Conservation (phyloP, 2,329 filamentous ascomycete genomes). For the Scedosporium boydii region DNA sequence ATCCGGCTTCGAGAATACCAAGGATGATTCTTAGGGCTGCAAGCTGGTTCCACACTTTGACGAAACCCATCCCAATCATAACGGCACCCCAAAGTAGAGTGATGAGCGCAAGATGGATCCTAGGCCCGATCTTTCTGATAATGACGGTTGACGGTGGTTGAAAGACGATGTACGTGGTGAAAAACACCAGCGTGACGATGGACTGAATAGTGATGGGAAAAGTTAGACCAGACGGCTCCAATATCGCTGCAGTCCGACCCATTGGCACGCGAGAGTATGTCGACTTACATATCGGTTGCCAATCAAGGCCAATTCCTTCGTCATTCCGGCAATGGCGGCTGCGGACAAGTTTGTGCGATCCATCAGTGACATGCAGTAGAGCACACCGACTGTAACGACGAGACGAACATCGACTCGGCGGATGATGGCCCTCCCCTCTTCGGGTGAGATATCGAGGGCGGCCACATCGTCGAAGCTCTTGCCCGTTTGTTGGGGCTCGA, state of each 20-base stretch:
- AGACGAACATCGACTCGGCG: constrained; percentile 58
- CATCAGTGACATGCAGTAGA: constrained; percentile 71
- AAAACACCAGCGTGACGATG: constrained; percentile 63
- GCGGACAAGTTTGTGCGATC: constrained; percentile 69
- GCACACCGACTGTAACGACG: constrained; percentile 49
- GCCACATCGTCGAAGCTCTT: background rate
- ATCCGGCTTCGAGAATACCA: constrained; percentile 59
- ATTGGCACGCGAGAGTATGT: background rate
- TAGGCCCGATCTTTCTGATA: constrained; percentile 56
- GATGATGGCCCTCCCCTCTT: constrained; percentile 60
- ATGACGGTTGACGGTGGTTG: constrained; percentile 63
- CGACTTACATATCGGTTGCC: constrained; percentile 34
- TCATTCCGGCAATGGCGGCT: constrained; percentile 61
- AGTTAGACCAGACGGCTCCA: background rate
- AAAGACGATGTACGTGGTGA: constrained; percentile 62
- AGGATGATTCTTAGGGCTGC: constrained; percentile 48
- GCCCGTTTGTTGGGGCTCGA: background rate
- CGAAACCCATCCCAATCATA: constrained; percentile 60
- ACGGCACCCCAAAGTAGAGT: constrained; percentile 48
- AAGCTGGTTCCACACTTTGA: constrained; percentile 39
- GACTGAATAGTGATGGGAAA: constrained; percentile 12
- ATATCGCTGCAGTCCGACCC: no score
- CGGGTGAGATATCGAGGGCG: constrained; percentile 30
- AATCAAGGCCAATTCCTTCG: constrained; percentile 33
- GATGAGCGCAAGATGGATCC: constrained; percentile 44